Evolutionary conservation across 345 rosid species (phyloP).

Genomic region (Citrus mangshanensis): DNA sequence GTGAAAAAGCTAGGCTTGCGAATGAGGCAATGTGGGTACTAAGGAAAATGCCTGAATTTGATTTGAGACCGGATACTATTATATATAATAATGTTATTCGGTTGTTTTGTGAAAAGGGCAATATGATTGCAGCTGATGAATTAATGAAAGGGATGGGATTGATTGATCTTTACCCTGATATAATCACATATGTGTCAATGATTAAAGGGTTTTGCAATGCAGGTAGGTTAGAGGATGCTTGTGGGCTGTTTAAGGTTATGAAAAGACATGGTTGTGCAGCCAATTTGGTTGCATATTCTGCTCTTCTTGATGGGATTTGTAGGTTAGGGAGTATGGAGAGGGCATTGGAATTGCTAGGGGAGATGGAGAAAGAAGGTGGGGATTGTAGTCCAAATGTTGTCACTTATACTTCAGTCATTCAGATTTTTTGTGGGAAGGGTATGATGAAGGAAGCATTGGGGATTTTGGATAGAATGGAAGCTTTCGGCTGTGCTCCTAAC

Average conservation of each 20-base stretch:
- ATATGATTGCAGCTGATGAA: slow-evolving; percentile 46
- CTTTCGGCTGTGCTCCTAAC: slow-evolving; percentile 57
- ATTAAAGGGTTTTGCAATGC: slow-evolving; percentile 66
- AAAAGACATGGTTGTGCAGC: slow-evolving; percentile 50
- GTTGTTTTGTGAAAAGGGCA: slow-evolving; percentile 65
- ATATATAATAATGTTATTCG: slow-evolving; percentile 60
- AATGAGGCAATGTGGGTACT: slow-evolving; percentile 67
- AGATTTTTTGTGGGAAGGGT: slow-evolving; percentile 57
- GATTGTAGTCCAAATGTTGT: slow-evolving; percentile 57
- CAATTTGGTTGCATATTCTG: slow-evolving; percentile 60
- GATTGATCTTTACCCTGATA: slow-evolving; percentile 57
- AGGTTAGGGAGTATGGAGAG: slow-evolving; percentile 47
- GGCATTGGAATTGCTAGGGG: slow-evolving; percentile 56
- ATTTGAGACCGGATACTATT: slow-evolving; percentile 42
- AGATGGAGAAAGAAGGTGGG: slow-evolving; percentile 69
- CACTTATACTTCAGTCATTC: slow-evolving; percentile 67
- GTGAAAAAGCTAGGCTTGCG: slow-evolving; percentile 59
- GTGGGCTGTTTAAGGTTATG: slow-evolving; percentile 50
- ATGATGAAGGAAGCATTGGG: slow-evolving; percentile 47
- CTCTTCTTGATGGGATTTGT: slow-evolving; percentile 65
- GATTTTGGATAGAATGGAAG: slow-evolving; percentile 70
- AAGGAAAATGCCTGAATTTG: slow-evolving; percentile 63
- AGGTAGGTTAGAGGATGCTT: slow-evolving; percentile 65
- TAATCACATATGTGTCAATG: slow-evolving; percentile 56
- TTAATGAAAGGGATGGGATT: slow-evolving; percentile 74